Evolutionary conservation across 306 rosid species (phyloP), one percentile per base, ranked within the genome.

Genomic region (Castanopsis chinensis): DNA sequence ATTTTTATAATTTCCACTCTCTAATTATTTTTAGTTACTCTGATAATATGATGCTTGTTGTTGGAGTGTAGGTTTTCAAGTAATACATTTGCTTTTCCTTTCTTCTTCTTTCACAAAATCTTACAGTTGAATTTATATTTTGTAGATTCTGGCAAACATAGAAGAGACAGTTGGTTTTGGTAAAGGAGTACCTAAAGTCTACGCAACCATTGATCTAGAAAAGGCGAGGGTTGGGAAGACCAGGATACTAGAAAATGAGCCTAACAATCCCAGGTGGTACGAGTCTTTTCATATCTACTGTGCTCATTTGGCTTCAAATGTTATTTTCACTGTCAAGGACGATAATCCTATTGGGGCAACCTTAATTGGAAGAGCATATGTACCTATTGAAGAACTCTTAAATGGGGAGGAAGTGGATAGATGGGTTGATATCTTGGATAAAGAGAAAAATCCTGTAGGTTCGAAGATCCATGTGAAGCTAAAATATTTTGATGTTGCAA

Each of bases 201-300:
- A 91, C 81, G 95, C 95, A 54, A 85, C 91, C 45, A 76, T 91
- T 64, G 95, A 91, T 89, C 79, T 91, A 81, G 92, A 89, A 80
- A 91, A 91, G 83, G 95, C 95, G 78, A 91, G 95, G 81, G 95
- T 87, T 3, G 95, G 95, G 76, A 87, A 90, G 89, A 91, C 95
- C 10, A 85, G 91, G 74, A 85, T 78, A n/a, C 25, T 91, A 18
- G 91, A 89, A 87, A 83, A 84, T 20, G 92, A 89, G 70, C 80
- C 67, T 64, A 64, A 81, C 72, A 89, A 91, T 72, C 95, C 95
- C 8, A 87, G 27, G 81, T 91, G 95, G 95, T 72, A 82, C 0
- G 95, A 91, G 83, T 87, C 95, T 28, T 91, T 91, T 77, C 95
- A 91, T 86, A 87, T 91, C 58, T 91, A 91, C 69, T 91, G 95